Evolutionary conservation across 192 early-diverging fungal genomes (phyloP), one percentile per base, ranked within the genome.

Genomic region (Backusella morwellensis): DNA sequence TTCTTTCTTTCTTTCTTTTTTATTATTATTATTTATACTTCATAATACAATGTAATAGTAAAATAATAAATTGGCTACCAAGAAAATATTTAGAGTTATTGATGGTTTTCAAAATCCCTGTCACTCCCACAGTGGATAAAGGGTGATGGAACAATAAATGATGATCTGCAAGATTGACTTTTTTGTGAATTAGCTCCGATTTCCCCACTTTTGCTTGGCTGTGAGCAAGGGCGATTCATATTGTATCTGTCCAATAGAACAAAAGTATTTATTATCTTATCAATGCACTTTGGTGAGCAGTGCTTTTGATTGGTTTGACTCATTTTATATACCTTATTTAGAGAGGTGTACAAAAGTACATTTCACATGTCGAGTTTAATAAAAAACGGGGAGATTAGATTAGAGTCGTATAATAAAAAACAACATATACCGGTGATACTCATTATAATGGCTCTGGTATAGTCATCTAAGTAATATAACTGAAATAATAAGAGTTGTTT

Each of bases 221-320:
- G 26, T 47, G 70, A 72, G 70, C 44, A 72, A 72, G 23, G 19
- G n/a, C 15, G 70, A 72, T 34, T 72, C 70, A 72, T 72, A 72
- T 19, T 72, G 70, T 9, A 72, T 72, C 29, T 50, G 29, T 6
- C 70, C 70, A 72, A 72, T n/a, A 47, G 26, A 23, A 21, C 12
- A 23, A 4, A 36, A 3, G 5, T 69, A 21, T 69, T 11, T 69
- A 36, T 36, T 70, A 38, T 70, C 38, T 36, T 36, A 40, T n/a
- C 35, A 38, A 70, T 40, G 21, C 68, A 41, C 38, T 38, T 11
- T 12, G 41, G 21, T 23, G n/a, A 70, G 14, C 38, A 26, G 5
- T 17, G 38, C 3, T 26, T 47, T 5, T 32, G 40, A 72, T 72
- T 72, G 70, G 70, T 50, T 72, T 72, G 70, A 72, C 70, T 72